These are phyloP conservation scores for Eremothecium cymbalariae DNA, from an alignment of 1,139 yeast species.

Conservation along the genomic window DNA sequence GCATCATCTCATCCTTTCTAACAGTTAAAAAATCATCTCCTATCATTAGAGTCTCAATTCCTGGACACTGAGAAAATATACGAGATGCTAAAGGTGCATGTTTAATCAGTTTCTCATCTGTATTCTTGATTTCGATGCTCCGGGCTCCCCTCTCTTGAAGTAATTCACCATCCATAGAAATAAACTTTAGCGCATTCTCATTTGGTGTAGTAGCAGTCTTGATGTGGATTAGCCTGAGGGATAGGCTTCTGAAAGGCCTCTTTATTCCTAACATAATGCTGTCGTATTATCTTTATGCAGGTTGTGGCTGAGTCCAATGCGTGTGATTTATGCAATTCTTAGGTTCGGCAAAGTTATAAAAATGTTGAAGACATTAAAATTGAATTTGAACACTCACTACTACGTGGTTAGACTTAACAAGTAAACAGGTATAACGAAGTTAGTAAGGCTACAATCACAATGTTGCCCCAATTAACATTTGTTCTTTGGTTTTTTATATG, in stretches of 20 bases:
- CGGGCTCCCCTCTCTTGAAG: slow-evolving; percentile 43
- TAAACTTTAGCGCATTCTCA: slow-evolving; percentile 81
- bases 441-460: too few relatives aligned
- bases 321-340: too few relatives aligned
- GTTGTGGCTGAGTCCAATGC: too few relatives aligned
- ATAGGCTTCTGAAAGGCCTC: slow-evolving; percentile 1
- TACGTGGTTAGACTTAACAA: too few relatives aligned
- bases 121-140: slow-evolving; percentile 48
- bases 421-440: too few relatives aligned
- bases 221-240: slow-evolving; percentile 29
- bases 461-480: background rate
- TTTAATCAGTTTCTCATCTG: slow-evolving; percentile 57
- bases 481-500: slow-evolving; percentile 1
- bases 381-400: too few relatives aligned
- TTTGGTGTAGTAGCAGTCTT: slow-evolving; percentile 79
- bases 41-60: slow-evolving; percentile 80
- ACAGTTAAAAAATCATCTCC: slow-evolving; percentile 84
- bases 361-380: too few relatives aligned
- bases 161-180: slow-evolving; percentile 55
- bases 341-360: too few relatives aligned
- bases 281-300: too few relatives aligned
- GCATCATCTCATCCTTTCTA: slow-evolving; percentile 49
- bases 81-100: slow-evolving; percentile 73
- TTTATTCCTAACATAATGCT: slow-evolving; percentile 2
- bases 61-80: slow-evolving; percentile 66